Evolutionary conservation across 495 filamentous ascomycete species (phyloP), one percentile per base, ranked within the genome.

Genomic region (Gamarada debralockiae): DNA sequence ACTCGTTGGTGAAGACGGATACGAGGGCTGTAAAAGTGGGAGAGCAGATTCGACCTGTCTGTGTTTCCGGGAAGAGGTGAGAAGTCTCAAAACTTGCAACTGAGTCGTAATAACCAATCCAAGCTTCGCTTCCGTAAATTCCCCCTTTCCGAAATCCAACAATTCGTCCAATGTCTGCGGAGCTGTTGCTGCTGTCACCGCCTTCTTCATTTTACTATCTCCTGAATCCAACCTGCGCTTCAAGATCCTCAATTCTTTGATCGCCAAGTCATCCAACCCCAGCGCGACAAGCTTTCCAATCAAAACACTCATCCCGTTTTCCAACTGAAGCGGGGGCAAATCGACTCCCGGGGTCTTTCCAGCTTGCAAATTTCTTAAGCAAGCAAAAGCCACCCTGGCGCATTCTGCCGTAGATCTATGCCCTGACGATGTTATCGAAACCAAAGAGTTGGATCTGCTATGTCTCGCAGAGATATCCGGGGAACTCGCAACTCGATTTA

Each of bases 281-380:
- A 95, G 68, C 0, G 79, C 76, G 6, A 95, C 73, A 15, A 95
- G 67, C 57, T 84, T 91, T 36, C 78, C 81, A 21, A 87, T 72
- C 36, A 98, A 72, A 7, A 85, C 81, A 38, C 87, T 86, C 68
- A 90, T 87, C 6, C 89, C 93, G 52, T 82, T 84, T 62, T 97
- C 92, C 2, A 95, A 71, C 56, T 97, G 91, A 45, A 92, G 70
- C 31, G 75, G 78, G 8, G 84, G 81, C 14, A 80, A 65, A 2
- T 55, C 76, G 58, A 69, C 59, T 64, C 62, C 40, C 44, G 61
- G 24, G 50, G 49, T 49, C 57, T 78, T 63, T 43, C 70, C 57
- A 24, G 69, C 61, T 50, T 88, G 79, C 18, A 87, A 48, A 20
- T 74, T 71, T 44, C 88, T 72, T 38, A 97, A 69, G 43, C 80